These are phyloP conservation scores for Craterostigma plantagineum DNA, from an alignment of 257 asterid species.

Conservation along the genomic window DNA sequence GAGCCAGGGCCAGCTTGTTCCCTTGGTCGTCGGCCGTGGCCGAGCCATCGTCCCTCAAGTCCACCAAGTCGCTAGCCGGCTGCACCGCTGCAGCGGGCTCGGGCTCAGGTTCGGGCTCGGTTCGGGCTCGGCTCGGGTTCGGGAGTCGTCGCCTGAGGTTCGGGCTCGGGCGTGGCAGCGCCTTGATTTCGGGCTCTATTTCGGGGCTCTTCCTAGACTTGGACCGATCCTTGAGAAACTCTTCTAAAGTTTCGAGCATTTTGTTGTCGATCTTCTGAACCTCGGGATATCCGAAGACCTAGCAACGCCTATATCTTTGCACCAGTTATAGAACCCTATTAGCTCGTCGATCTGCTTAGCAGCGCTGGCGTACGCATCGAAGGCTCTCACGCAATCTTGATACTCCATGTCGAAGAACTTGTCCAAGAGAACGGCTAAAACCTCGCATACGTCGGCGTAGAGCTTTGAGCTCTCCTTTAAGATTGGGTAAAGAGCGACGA, in stretches of 20 bases:
- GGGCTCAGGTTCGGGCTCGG: conserved; percentile 6
- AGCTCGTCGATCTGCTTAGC: conserved; percentile 43
- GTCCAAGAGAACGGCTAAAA: conserved; percentile 22
- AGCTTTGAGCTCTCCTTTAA: conserved; percentile 46
- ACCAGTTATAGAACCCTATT: conserved; percentile 31
- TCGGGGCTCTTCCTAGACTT: conserved; percentile 19
- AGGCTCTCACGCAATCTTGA: conserved; percentile 28
- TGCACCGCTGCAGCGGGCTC: conserved; percentile 10
- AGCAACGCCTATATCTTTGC: conserved; percentile 34
- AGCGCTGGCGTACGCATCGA: conserved; percentile 51
- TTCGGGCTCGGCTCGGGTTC: conserved; percentile 13
- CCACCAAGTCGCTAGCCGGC: conserved; percentile 30
- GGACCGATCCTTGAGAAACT: conserved; percentile 26
- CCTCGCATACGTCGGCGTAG: conserved; percentile 28
- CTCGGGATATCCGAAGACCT: conserved; percentile 49
- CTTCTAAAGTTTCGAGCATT: conserved; percentile 42
- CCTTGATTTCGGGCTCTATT: conserved; percentile 24
- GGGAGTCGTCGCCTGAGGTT: conserved; percentile 10
- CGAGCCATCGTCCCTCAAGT: conserved; percentile 36
- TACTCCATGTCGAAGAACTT: conserved; percentile 43
- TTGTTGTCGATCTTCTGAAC: conserved; percentile 35
- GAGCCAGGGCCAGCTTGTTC: conserved; percentile 32
- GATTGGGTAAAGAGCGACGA: conserved; percentile 26
- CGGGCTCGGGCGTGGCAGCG: conserved; percentile 48
- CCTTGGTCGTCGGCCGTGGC: conserved; percentile 39